phyloP scores from a whole-genome alignment of 108 stramenopile species.

The Bacterosira constricta region DNA sequence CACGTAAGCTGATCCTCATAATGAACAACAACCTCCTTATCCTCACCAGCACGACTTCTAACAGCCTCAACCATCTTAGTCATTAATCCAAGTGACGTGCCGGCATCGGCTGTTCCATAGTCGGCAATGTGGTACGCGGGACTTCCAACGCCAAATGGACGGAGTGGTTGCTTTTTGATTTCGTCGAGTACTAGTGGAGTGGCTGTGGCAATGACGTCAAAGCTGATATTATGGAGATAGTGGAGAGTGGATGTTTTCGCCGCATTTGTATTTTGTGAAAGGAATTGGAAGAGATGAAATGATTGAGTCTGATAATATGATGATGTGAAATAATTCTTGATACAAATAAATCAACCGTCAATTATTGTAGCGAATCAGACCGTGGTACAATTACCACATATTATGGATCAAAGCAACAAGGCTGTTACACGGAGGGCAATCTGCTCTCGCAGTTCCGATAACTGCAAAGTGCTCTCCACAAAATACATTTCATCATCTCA shows the following conservation, averaged over 20 bases:
- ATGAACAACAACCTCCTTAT: constrained; percentile 49
- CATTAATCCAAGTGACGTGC: constrained; percentile 43
- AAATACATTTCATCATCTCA: too few relatives aligned
- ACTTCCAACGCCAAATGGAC: constrained; percentile 12
- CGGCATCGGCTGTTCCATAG: constrained; percentile 64
- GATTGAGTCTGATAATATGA: too few relatives aligned
- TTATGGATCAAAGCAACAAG: too few relatives aligned
- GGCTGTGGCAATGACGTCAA: constrained; percentile 56
- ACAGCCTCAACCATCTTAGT: constrained; percentile 30
- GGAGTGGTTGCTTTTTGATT: constrained; percentile 25
- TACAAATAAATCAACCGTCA: too few relatives aligned
- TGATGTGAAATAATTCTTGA: too few relatives aligned
- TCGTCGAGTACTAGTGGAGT: constrained; percentile 37
- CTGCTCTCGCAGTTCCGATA: too few relatives aligned
- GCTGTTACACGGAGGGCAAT: too few relatives aligned
- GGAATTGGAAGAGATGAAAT: background rate
- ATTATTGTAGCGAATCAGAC: too few relatives aligned
- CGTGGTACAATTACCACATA: too few relatives aligned
- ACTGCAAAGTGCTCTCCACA: too few relatives aligned
- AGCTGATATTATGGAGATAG: constrained; percentile 3
- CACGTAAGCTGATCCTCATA: constrained; percentile 62
- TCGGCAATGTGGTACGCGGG: constrained; percentile 48
- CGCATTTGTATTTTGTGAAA: background rate
- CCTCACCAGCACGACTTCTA: constrained; percentile 5
- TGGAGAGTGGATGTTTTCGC: background rate